Evolutionary conservation across 352 stramenopile genomes (phyloP).

Genomic region (Globisporangium okanoganense): DNA sequence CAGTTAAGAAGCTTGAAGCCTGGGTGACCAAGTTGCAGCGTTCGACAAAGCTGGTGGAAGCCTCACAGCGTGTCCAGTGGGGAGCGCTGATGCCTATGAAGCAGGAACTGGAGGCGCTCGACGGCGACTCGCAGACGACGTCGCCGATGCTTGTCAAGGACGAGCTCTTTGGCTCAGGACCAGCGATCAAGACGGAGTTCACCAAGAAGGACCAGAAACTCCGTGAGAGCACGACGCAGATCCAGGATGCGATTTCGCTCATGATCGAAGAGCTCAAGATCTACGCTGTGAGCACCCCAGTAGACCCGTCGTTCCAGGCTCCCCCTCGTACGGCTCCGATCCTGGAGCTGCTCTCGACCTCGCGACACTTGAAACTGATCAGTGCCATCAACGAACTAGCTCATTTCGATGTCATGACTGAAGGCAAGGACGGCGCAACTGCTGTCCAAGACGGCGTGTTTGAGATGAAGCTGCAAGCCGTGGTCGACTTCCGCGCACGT

Average conservation of each 20-base stretch:
- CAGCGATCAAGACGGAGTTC: conserved; percentile 72
- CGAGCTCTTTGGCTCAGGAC: conserved; percentile 53
- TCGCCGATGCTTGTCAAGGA: conserved; percentile 31
- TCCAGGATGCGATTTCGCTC: conserved; percentile 50
- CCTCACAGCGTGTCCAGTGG: conserved; percentile 74
- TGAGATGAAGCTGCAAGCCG: conserved; percentile 54
- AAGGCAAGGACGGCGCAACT: conserved; percentile 16
- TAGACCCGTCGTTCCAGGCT: conserved; percentile 46
- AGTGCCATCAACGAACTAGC: conserved; percentile 73
- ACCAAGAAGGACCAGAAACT: conserved; percentile 71
- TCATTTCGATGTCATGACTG: conserved; percentile 43
- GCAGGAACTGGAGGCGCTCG: conserved; percentile 24
- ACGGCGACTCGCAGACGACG: conserved; percentile 3
- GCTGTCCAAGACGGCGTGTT: conserved; percentile 33
- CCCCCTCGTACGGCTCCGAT: conserved; percentile 50
- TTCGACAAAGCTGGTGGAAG: conserved; percentile 76
- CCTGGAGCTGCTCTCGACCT: conserved; percentile 67
- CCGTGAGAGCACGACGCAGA: conserved; percentile 47
- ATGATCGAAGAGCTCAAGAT: conserved; percentile 73
- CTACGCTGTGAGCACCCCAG: conserved; percentile 41
- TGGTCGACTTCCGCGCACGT: conserved; percentile 68
- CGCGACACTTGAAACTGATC: conserved; percentile 67
- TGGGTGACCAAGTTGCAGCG: conserved; percentile 71
- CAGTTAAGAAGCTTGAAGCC: conserved; percentile 71
- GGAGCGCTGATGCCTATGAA: conserved; percentile 28